phyloP scores from a whole-genome alignment of 2,329 filamentous ascomycete genomes.

The Sclerotinia sclerotiorum region DNA sequence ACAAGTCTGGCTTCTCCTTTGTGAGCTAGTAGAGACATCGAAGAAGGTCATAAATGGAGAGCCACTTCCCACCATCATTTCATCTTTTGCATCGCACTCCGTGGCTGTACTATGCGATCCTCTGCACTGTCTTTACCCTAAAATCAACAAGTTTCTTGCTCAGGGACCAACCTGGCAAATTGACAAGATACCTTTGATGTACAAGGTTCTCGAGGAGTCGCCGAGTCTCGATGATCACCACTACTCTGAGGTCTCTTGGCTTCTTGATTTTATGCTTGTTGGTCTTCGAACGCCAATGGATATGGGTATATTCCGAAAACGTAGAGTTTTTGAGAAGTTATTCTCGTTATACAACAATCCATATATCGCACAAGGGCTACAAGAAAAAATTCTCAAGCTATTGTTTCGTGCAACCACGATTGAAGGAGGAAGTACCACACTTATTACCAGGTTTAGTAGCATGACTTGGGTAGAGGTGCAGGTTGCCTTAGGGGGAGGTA shows the following conservation, averaged over 20 bases:
- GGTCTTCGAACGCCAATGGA: slow-evolving; percentile 61
- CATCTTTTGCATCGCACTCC: slow-evolving; percentile 71
- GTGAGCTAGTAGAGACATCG: slow-evolving; percentile 76
- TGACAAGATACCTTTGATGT: slow-evolving; percentile 70
- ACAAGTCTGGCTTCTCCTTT: slow-evolving; percentile 75
- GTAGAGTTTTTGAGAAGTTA: slow-evolving; percentile 72
- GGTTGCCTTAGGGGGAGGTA: slow-evolving; percentile 48
- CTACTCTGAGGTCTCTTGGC: slow-evolving; percentile 72
- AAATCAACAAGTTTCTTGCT: slow-evolving; percentile 81
- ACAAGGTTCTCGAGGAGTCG: slow-evolving; percentile 60
- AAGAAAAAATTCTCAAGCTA: slow-evolving; percentile 60
- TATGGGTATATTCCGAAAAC: slow-evolving; percentile 59
- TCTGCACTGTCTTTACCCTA: slow-evolving; percentile 78
- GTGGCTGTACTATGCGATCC: slow-evolving; percentile 73
- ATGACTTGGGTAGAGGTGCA: slow-evolving; percentile 72
- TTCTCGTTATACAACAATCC: slow-evolving; percentile 68
- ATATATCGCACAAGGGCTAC: slow-evolving; percentile 53
- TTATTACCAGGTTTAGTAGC: slow-evolving; percentile 73
- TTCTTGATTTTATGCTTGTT: slow-evolving; percentile 68
- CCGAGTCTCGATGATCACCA: slow-evolving; percentile 72
- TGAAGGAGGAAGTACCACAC: slow-evolving; percentile 72
- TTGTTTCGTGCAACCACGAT: slow-evolving; percentile 67
- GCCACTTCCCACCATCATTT: slow-evolving; percentile 69
- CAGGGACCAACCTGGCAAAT: slow-evolving; percentile 73
- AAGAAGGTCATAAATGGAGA: slow-evolving; percentile 52